Evolutionary conservation across 345 rosid genomes (phyloP).

Genomic region (Schrenkiella parvula): DNA sequence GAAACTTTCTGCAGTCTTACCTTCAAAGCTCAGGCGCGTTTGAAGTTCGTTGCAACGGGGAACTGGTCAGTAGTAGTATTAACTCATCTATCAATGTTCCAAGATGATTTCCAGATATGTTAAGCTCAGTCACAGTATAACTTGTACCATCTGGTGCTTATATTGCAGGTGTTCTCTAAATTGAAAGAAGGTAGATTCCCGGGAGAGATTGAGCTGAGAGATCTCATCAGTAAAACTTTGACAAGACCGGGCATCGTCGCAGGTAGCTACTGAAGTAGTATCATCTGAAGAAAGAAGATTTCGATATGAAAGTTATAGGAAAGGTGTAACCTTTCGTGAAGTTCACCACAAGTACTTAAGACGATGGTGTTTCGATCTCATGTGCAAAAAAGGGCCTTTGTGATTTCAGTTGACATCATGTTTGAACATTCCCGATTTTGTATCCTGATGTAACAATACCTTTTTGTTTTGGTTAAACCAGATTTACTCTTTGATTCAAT

Average conservation of each 20-base stretch:
- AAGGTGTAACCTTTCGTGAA: not conserved
- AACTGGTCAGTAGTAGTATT: conserved; percentile 49
- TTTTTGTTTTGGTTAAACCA: not conserved
- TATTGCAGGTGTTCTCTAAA: conserved; percentile 72
- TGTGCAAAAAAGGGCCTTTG: not conserved
- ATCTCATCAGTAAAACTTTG: conserved; percentile 50
- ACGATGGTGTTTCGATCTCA: not conserved
- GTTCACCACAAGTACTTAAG: not conserved
- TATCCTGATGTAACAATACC: not conserved
- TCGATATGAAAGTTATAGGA: not conserved
- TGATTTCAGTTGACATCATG: not conserved
- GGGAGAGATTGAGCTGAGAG: conserved; percentile 80
- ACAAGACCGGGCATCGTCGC: conserved; percentile 24
- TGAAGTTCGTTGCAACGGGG: conserved; percentile 65
- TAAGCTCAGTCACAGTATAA: not conserved
- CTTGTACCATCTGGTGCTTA: not conserved
- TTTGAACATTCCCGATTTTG: not conserved
- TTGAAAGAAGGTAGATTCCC: conserved; percentile 78
- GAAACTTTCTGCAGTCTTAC: conserved; percentile 77
- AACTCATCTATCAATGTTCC: not conserved
- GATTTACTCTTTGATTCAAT: not conserved
- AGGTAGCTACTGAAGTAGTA: conserved; percentile 23
- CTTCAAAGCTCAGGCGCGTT: conserved; percentile 90
- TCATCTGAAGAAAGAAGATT: not conserved
- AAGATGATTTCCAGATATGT: not conserved